Base-by-base conservation (phyloP, 2,329 filamentous ascomycete genomes). In the Neofusicoccum sp. region DNA sequence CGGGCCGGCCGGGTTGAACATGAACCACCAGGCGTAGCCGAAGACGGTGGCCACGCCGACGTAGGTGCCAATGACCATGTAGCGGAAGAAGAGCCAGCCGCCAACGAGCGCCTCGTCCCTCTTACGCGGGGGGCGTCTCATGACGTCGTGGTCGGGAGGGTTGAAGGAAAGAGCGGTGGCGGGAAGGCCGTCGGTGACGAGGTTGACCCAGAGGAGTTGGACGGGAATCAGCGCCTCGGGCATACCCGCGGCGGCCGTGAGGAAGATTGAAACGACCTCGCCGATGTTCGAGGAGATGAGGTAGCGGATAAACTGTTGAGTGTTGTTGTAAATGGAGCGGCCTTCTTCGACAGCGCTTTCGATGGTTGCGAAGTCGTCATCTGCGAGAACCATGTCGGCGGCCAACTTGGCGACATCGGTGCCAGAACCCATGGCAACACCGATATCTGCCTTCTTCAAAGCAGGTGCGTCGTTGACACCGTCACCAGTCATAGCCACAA, bases 1-100 rank as follows among this genome's bases (percentile, higher is more conserved):
- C 26, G 95, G 95, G 0, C 95, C 95, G 66, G 88, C 86, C 7
- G 87, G 79, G 79, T 98, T 93, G 82, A 89, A 96, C 89, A 99
- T 93, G 82, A 98, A 99, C 91, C 92, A 99, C 95, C 95, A 99
- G n/a, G 91, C 93, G 73, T 99, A 99, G 47, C 96, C 95, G 71
- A 89, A 92, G 20, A 99, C 96, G 3, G 95, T 99, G 58, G 95
- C 95, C 41, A 91, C 82, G 72, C 95, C 95, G 62, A 99, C 95
- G 66, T 99, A 99, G 7, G 87, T 91, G 63, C 95, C 95, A 68
- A 99, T 95, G 53, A 98, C 88, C 81, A 99, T 87, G 78, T 99
- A 99, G 58, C 95, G 88, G 84, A 98, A 92, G 81, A 99, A 97
- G 40, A 99, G 80, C 95, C 95, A 99, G 62, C 93, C 92, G 45